Conservation (phyloP, 495 filamentous ascomycete genomes). For the Friedmanniomyces simplex region DNA sequence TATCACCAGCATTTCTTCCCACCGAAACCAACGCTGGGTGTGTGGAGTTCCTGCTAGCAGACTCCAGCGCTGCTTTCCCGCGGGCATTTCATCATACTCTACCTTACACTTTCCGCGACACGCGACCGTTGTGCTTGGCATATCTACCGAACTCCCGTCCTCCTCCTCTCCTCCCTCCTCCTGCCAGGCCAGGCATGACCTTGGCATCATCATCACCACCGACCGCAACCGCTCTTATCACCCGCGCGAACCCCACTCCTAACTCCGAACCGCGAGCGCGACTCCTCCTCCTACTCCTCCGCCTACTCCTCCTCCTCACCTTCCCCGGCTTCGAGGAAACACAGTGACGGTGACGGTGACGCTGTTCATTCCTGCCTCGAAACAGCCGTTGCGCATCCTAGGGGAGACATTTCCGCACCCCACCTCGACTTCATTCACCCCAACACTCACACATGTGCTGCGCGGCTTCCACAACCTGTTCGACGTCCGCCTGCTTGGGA, state of each 20-base stretch:
- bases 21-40: background rate
- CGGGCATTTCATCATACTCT: background rate
- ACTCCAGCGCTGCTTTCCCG: background rate
- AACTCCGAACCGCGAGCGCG: background rate
- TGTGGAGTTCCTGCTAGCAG: no score
- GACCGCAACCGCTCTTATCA: no score
- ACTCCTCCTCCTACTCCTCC: background rate
- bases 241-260: no score
- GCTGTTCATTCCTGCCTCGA: no score
- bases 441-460: background rate
- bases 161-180: no score
- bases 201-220: background rate
- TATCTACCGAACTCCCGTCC: no score
- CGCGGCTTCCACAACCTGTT: background rate
- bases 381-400: background rate
- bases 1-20: background rate
- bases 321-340: no score
- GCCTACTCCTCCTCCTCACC: no score
- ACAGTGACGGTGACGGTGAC: slow-evolving; percentile 1
- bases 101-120: background rate
- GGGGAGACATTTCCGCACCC: no score
- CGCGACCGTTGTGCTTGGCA: no score
- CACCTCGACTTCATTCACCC: background rate
- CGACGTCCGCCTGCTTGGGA: background rate
- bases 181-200: background rate